These are phyloP conservation scores for Raddia guianensis DNA, from an alignment of 176 grass and related monocot species.

Conservation along the genomic window DNA sequence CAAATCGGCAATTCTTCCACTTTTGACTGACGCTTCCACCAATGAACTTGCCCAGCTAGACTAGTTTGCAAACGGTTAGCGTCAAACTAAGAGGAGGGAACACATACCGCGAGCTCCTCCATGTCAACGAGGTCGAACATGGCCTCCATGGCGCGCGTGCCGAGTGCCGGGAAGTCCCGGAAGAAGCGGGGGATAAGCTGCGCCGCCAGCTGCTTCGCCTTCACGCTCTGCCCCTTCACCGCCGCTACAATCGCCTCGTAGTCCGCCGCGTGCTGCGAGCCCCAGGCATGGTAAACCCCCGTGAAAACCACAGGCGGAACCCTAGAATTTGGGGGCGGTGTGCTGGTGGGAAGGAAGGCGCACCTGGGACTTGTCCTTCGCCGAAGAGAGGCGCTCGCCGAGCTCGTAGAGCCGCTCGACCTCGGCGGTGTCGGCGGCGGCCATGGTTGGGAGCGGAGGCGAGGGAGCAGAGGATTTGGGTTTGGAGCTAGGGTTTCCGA, in stretches of 20 bases:
- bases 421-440: conserved; percentile 74
- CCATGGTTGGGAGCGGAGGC: conserved; percentile 49
- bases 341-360: background rate
- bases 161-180: conserved; percentile 73
- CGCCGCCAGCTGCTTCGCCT: conserved; percentile 95
- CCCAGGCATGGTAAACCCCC: background rate
- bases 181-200: conserved; percentile 98
- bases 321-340: background rate
- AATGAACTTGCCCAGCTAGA: background rate
- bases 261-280: conserved; percentile 71
- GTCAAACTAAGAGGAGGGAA: conserved; percentile 7
- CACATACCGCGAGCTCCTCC: conserved; percentile 80
- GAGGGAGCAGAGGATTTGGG: conserved; percentile 1
- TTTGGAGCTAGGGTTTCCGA: conserved; percentile 54
- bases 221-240: conserved; percentile 88
- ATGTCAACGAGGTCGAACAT: conserved; percentile 97
- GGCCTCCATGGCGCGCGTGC: conserved; percentile 66
- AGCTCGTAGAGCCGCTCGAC: conserved; percentile 98
- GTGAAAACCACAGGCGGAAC: conserved; percentile 42
- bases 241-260: conserved; percentile 86
- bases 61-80: background rate
- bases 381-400: conserved; percentile 83
- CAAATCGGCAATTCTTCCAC: background rate
- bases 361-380: conserved; percentile 91
- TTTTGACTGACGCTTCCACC: background rate